These are phyloP conservation scores for Pterocarpus santalinus DNA, from an alignment of 306 rosid genomes.

Conservation along the genomic window DNA sequence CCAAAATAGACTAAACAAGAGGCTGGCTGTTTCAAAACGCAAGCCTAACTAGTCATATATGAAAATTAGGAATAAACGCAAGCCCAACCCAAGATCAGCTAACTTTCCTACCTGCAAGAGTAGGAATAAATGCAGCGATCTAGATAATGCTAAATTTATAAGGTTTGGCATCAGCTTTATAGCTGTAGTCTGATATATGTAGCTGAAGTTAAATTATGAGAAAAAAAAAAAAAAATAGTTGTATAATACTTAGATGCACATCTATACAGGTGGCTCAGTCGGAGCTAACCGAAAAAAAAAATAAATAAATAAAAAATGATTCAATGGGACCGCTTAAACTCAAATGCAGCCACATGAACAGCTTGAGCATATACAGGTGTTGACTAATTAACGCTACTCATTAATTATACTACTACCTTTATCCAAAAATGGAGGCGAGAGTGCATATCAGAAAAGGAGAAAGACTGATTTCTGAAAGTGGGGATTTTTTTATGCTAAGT, in stretches of 20 bases:
- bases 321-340: neutral
- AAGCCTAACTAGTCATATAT: no score
- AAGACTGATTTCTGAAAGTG: no score
- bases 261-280: neutral
- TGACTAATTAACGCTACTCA: neutral
- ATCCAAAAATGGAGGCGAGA: neutral
- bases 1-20: no score
- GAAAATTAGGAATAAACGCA: no score
- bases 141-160: neutral
- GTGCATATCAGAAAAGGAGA: no score
- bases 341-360: neutral
- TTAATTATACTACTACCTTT: neutral
- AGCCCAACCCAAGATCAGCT: conserved; percentile 75
- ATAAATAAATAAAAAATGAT: no score
- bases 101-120: conserved; percentile 67
- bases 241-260: no score
- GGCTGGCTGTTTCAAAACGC: no score
- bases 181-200: neutral
- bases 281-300: neutral
- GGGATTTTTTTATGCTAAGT: neutral
- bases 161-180: conserved; percentile 6
- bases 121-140: conserved; percentile 23
- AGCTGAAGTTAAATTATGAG: neutral
- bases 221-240: no score
- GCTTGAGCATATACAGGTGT: neutral